Base-by-base conservation (phyloP, 441 rosid genomes). In the Capsella rubella region DNA sequence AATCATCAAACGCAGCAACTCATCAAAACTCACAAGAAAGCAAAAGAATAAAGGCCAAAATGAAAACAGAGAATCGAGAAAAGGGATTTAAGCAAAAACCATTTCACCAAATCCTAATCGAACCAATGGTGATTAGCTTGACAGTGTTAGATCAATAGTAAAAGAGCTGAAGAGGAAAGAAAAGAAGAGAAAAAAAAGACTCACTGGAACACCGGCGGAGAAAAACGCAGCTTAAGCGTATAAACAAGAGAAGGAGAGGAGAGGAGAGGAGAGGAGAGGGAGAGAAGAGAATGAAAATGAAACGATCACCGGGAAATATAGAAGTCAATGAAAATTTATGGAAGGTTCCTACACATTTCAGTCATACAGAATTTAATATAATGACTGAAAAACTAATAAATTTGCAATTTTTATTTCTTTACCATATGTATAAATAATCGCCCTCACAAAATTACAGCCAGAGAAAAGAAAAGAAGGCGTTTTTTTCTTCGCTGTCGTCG, bases 141-240 rank as follows among this genome's bases (percentile, higher is more conserved):
- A 43, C 16, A 63, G n/a, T 57, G 9, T 39, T 3, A 57, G 67
- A 66, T 37, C 8, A 39, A 56, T 9, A 73, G 45, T 66, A 6
- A 52, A 51, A 35, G 51, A 46, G 65, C n/a, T 31, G 16, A 28
- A 71, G 68, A 39, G 4, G 46, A 35, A 35, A 35, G 0, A 45
- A 5, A 46, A 46, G 3, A 21, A 14, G 7, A 37, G 32, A 40
- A 1, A 21, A 21, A 21, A 21, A 21, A 21, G 51, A 67, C 54
- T 18, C n/a, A 60, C 73, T n/a, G 78, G 25, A 67, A 67, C 28
- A 43, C 68, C 9, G 74, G 69, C 50, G 74, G 31, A 15, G 46
- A 58, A 35, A 18, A 39, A 21, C 39, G 35, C 46, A 68, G 65
- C 64, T 75, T 54, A 14, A 14, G 74, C 50, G 64, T 67, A 5